phyloP scores from a whole-genome alignment of 2,329 filamentous ascomycete species.

The Aureobasidium sp. region DNA sequence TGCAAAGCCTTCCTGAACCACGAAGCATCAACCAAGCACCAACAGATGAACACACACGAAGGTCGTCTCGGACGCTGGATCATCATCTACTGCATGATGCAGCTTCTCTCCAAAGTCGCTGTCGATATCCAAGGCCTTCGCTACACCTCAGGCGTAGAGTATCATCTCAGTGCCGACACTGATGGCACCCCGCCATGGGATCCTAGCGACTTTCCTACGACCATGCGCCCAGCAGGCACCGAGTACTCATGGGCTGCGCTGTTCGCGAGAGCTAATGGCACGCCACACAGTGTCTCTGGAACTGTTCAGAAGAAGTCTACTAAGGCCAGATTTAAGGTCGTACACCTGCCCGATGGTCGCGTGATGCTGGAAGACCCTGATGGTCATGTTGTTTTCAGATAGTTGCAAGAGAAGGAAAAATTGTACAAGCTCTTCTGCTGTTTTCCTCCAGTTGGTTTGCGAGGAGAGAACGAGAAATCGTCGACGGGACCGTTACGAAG shows the following conservation, averaged over 20 bases:
- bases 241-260: constrained; percentile 3
- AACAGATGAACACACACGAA: constrained; percentile 27
- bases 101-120: constrained; percentile 33
- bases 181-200: constrained; percentile 19
- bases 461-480: background rate
- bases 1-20: constrained; percentile 26
- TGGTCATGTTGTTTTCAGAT: background rate
- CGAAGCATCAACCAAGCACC: constrained; percentile 28
- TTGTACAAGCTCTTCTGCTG: no score
- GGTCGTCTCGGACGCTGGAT: constrained; percentile 37
- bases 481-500: background rate
- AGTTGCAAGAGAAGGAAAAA: no score
- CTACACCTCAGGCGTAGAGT: constrained; percentile 28
- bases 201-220: background rate
- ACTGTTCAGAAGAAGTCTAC: background rate
- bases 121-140: constrained; percentile 32
- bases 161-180: constrained; percentile 30
- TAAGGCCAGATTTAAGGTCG: background rate
- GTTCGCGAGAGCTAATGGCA: background rate
- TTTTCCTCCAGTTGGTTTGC: background rate
- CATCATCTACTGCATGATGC: constrained; percentile 33
- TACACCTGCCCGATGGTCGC: background rate
- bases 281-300: background rate
- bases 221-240: background rate
- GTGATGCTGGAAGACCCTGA: background rate